A percentile compares a stretch with the other conserved stretches of the same genome.
These are phyloP conservation scores for Septoria petroselini DNA, from an alignment of 2,329 filamentous ascomycete genomes.

Conservation along the genomic window DNA sequence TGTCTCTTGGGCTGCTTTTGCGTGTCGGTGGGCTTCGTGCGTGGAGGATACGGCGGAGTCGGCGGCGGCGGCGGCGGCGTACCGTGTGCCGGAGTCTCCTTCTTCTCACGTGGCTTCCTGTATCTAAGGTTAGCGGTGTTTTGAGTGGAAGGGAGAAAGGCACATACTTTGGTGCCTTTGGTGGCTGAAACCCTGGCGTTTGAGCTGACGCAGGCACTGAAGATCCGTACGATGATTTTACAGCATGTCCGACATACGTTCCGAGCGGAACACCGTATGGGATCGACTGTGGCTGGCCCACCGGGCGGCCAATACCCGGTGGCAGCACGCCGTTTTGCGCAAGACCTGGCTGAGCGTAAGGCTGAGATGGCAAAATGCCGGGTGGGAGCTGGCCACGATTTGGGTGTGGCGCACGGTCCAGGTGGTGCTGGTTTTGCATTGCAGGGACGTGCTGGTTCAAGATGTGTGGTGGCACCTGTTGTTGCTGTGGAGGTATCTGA, in stretches of 20 bases:
- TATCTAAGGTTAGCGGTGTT: slow-evolving; percentile 6
- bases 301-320: slow-evolving; percentile 20
- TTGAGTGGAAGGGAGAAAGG: neutral
- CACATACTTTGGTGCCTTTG: slow-evolving; percentile 8
- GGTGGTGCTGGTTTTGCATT: slow-evolving; percentile 10
- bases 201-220: neutral
- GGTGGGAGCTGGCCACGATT: slow-evolving; percentile 14
- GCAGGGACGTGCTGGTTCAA: neutral
- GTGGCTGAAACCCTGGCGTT: neutral
- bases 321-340: slow-evolving; percentile 10
- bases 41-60: slow-evolving; percentile 26
- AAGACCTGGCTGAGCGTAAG: slow-evolving; percentile 19
- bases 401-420: slow-evolving; percentile 8
- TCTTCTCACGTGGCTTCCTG: slow-evolving; percentile 20
- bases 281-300: slow-evolving; percentile 18
- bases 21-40: slow-evolving; percentile 21
- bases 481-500: neutral
- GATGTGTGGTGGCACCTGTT: slow-evolving; percentile 3
- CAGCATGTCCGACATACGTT: slow-evolving; percentile 6
- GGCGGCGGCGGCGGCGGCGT: slow-evolving; percentile 25
- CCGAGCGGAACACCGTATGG: slow-evolving; percentile 21
- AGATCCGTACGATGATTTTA: slow-evolving; percentile 4
- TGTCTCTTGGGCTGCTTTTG: slow-evolving; percentile 12
- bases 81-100: slow-evolving; percentile 16
- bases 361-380: slow-evolving; percentile 20